These are phyloP conservation scores for Penicillium samsonianum DNA, from an alignment of 495 filamentous ascomycete species.

Conservation along the genomic window DNA sequence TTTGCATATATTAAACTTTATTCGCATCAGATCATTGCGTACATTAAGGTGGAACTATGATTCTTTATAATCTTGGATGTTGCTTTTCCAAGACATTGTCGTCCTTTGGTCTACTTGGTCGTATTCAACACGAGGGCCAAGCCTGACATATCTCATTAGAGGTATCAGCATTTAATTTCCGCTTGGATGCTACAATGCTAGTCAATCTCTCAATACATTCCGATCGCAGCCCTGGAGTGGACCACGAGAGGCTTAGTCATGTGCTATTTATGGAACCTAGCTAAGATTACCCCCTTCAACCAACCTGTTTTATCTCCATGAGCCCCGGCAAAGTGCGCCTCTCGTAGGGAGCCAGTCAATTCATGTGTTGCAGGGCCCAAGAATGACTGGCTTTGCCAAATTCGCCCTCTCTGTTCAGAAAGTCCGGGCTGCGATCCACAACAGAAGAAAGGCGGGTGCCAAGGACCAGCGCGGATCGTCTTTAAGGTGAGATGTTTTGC, in stretches of 20 bases:
- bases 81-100: background rate
- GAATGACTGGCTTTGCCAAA: conserved; percentile 43
- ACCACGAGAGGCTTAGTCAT: conserved; percentile 10
- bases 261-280: conserved; percentile 2
- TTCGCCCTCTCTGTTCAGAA: conserved; percentile 36
- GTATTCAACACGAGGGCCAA: background rate
- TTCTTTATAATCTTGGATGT: background rate
- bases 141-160: background rate
- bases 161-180: background rate
- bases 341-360: conserved; percentile 33
- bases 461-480: conserved; percentile 28
- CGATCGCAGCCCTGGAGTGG: background rate
- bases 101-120: background rate
- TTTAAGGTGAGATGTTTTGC: conserved; percentile 21
- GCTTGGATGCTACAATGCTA: background rate
- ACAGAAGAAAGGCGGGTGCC: conserved; percentile 31
- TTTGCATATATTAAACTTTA: background rate
- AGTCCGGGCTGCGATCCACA: conserved; percentile 39
- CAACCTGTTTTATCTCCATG: background rate
- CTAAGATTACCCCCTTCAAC: background rate
- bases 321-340: conserved; percentile 9
- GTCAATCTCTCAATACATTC: background rate
- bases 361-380: conserved; percentile 32
- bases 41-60: background rate
- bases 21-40: background rate